These are phyloP conservation scores for Pyrus communis DNA, from an alignment of 306 rosid genomes.

Conservation along the genomic window DNA sequence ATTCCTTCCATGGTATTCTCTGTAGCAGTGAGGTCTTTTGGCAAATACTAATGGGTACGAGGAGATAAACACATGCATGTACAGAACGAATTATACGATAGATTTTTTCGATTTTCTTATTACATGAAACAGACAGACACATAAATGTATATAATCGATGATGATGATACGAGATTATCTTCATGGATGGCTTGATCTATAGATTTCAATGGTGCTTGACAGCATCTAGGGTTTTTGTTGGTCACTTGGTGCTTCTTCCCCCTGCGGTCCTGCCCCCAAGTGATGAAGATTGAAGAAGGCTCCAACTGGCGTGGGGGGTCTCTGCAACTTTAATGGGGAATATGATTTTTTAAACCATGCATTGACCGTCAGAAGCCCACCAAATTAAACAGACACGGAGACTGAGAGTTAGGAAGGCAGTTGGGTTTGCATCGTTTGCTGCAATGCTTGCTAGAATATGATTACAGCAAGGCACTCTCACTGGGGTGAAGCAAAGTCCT, in stretches of 20 bases:
- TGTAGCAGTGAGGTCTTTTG: neutral
- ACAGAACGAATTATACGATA: too few species aligned
- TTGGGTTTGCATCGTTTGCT: conserved; percentile 13
- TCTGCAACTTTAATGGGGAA: conserved; percentile 7
- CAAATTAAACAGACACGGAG: conserved; percentile 17
- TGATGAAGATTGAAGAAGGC: neutral
- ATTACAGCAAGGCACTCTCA: conserved; percentile 24
- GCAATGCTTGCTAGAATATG: conserved; percentile 14
- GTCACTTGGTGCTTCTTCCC: neutral
- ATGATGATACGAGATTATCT: too few species aligned
- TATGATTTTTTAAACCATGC: neutral
- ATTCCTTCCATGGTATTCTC: neutral
- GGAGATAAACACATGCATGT: too few species aligned
- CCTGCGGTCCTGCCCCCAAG: neutral
- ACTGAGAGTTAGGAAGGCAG: neutral
- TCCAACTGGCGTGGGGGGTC: conserved; percentile 18
- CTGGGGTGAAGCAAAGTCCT: conserved; percentile 1
- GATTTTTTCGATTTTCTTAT: too few species aligned
- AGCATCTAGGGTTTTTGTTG: neutral
- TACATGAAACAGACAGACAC: too few species aligned
- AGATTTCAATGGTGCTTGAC: conserved; percentile 10
- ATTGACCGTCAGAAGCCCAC: conserved; percentile 17
- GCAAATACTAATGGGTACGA: neutral
- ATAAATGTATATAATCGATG: too few species aligned
- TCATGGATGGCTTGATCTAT: neutral